These are phyloP conservation scores for Cladosporium sp. DNA, from an alignment of 2,329 filamentous ascomycete genomes.

Conservation along the genomic window DNA sequence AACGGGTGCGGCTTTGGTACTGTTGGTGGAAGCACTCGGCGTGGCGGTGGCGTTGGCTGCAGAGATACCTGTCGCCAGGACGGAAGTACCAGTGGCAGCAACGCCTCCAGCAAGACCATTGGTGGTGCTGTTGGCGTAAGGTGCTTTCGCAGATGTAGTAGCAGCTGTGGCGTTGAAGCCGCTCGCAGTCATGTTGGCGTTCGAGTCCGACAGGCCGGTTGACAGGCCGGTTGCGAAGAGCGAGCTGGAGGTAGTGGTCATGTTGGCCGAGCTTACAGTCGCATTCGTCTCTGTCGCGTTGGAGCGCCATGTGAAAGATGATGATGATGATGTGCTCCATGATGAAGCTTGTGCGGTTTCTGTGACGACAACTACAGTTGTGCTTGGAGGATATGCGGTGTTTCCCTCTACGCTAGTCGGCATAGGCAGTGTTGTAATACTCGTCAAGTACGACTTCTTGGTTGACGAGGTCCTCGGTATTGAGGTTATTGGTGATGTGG, in stretches of 20 bases:
- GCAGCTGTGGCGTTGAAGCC: background rate
- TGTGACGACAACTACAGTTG: background rate
- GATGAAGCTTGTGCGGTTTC: background rate
- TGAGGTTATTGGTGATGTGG: slow-evolving; percentile 1
- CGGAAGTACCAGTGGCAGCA: slow-evolving; percentile 3
- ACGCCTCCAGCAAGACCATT: background rate
- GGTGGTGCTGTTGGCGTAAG: slow-evolving; percentile 2
- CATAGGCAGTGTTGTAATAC: slow-evolving; percentile 8
- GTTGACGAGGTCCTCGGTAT: slow-evolving; percentile 6
- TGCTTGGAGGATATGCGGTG: slow-evolving; percentile 9
- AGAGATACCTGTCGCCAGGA: background rate
- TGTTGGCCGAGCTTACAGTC: background rate
- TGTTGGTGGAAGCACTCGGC: slow-evolving; percentile 90
- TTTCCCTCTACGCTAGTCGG: slow-evolving; percentile 8
- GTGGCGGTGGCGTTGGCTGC: slow-evolving; percentile 57
- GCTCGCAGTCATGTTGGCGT: background rate
- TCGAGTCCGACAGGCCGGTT: background rate
- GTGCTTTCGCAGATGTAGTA: background rate
- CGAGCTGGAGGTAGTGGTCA: background rate
- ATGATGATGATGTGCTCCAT: background rate
- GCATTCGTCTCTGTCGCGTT: background rate
- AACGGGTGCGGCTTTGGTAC: slow-evolving; percentile 53
- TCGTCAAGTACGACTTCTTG: slow-evolving; percentile 1
- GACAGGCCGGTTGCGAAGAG: background rate
- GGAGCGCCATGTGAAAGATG: background rate